phyloP scores from a whole-genome alignment of 495 filamentous ascomycete genomes.

The Platismatia glauca region DNA sequence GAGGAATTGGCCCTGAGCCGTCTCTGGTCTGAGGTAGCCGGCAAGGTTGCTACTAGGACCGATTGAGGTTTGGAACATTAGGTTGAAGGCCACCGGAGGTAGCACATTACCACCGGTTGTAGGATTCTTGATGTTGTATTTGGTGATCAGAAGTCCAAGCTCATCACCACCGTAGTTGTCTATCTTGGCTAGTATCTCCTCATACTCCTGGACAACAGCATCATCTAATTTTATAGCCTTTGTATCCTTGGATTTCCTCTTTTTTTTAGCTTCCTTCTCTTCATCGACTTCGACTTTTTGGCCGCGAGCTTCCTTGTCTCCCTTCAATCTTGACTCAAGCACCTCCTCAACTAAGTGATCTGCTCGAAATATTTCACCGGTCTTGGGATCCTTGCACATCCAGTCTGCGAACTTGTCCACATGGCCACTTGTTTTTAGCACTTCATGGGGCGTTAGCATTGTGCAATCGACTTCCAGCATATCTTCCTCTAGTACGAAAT shows the following conservation, averaged over 20 bases:
- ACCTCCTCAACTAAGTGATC: conserved; percentile 95
- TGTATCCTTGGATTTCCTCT: conserved; percentile 50
- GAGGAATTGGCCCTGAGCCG: conserved; percentile 60
- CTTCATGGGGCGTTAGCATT: conserved; percentile 76
- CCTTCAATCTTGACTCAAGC: conserved; percentile 72
- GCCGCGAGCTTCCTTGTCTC: conserved; percentile 68
- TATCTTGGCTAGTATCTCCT: conserved; percentile 60
- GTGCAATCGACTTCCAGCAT: conserved; percentile 87
- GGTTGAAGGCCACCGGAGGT: conserved; percentile 61
- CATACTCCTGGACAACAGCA: conserved; percentile 54
- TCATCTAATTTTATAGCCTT: conserved; percentile 57
- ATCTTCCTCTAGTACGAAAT: conserved; percentile 82
- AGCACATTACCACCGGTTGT: conserved; percentile 48
- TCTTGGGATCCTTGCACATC: conserved; percentile 99
- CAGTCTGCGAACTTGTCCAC: conserved; percentile 97
- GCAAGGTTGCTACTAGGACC: conserved; percentile 56
- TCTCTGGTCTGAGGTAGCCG: conserved; percentile 58
- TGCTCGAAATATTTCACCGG: conserved; percentile 89
- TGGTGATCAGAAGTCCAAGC: conserved; percentile 53
- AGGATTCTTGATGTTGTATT: conserved; percentile 59
- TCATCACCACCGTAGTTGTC: conserved; percentile 62
- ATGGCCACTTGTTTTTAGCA: conserved; percentile 93
- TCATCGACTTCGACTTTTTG: conserved; percentile 60
- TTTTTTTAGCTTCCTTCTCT: conserved; percentile 55
- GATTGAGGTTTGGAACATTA: conserved; percentile 68